Percentiles rank a stretch among this genome's conserved stretches.
phyloP scores from a whole-genome alignment of 345 rosid genomes.

The Brassica juncea region DNA sequence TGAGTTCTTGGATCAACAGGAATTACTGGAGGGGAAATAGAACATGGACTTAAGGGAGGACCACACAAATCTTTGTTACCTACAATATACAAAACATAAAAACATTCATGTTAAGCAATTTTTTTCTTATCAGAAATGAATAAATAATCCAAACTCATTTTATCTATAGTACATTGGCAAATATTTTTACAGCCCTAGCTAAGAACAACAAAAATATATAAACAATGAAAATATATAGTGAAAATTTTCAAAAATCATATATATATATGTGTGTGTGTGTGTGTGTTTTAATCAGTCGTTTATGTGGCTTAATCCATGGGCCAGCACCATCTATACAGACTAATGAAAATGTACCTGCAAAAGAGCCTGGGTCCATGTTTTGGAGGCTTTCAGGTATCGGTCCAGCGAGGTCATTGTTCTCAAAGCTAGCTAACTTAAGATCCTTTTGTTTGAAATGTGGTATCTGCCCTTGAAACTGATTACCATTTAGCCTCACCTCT shows the following conservation, averaged over 20 bases:
- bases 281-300: not conserved
- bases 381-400: conserved; percentile 58
- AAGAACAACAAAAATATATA: not conserved
- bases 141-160: not conserved
- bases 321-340: not conserved
- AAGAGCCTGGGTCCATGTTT: conserved; percentile 44
- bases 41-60: conserved; percentile 53
- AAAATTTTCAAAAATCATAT: too few species aligned
- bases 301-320: not conserved
- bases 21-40: not conserved
- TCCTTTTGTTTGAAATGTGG: conserved; percentile 48
- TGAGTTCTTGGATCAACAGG: conserved; percentile 21
- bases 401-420: conserved; percentile 71
- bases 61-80: conserved; percentile 69
- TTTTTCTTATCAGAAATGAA: not conserved
- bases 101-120: not conserved
- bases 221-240: not conserved
- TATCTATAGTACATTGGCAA: not conserved
- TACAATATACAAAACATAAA: conserved; percentile 35
- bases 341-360: conserved; percentile 51
- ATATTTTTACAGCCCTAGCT: not conserved
- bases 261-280: too few species aligned
- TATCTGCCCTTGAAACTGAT: conserved; percentile 59
- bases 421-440: conserved; percentile 47
- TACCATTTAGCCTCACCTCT: conserved; percentile 54